Evolutionary conservation across 176 grass and related monocot species (phyloP).

Genomic region (Musa schizocarpa): DNA sequence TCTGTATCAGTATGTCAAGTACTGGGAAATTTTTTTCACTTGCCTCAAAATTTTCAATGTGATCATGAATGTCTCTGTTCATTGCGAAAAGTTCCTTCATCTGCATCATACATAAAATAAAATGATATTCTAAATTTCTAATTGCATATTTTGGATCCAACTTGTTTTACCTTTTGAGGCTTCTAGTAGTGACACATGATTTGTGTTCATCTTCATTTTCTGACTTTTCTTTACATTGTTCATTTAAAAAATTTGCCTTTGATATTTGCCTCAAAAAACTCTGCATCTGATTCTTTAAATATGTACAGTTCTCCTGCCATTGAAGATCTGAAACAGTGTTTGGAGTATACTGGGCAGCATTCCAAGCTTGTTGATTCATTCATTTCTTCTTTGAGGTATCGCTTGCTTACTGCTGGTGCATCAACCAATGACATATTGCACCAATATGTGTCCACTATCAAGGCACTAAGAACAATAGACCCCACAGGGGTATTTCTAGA

Average conservation of each 20-base stretch:
- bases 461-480: conserved; percentile 80
- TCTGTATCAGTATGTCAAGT: no score
- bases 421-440: conserved; percentile 99
- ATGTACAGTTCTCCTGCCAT: conserved; percentile 65
- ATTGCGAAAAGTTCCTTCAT: no score
- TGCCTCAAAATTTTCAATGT: no score
- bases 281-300: background rate
- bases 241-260: background rate
- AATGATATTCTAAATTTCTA: no score
- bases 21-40: no score
- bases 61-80: no score
- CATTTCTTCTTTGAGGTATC: conserved; percentile 87
- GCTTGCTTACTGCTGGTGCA: conserved; percentile 86
- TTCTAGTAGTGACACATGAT: no score
- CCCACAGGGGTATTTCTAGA: conserved; percentile 94
- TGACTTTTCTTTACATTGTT: no score
- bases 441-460: conserved; percentile 95
- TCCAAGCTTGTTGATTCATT: conserved; percentile 95
- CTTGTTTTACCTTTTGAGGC: no score
- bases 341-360: conserved; percentile 93
- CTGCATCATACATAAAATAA: no score
- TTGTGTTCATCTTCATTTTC: no score
- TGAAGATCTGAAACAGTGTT: conserved; percentile 88
- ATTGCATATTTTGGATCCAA: no score
- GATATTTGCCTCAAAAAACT: background rate